Percentiles rank a stretch among this genome's conserved stretches.
phyloP scores from a whole-genome alignment of 192 early-diverging fungal species.

The Dispira parvispora region DNA sequence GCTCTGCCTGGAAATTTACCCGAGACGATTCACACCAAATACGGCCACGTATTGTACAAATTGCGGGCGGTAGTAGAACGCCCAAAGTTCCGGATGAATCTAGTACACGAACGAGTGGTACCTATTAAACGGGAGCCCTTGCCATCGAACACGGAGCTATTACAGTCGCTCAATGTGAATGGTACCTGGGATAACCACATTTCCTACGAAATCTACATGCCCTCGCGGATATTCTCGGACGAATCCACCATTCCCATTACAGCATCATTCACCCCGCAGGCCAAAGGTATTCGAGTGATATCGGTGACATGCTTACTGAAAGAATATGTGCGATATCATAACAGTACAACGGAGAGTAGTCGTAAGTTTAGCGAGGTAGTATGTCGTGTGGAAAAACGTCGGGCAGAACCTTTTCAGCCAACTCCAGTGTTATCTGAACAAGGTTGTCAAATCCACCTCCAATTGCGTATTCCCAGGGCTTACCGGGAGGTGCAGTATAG shows the following conservation, averaged over 20 bases:
- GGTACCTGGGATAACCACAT: conserved; percentile 35
- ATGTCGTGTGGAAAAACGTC: conserved; percentile 23
- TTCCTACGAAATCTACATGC: conserved; percentile 34
- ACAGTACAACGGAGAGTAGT: conserved; percentile 12
- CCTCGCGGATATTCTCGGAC: conserved; percentile 31
- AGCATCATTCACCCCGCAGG: conserved; percentile 25
- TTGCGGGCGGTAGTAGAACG: conserved; percentile 35
- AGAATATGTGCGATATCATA: conserved; percentile 32
- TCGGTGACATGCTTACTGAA: conserved; percentile 30
- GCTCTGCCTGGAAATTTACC: conserved; percentile 35
- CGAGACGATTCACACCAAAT: conserved; percentile 31
- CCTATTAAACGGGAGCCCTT: conserved; percentile 28
- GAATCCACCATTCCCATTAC: conserved; percentile 30
- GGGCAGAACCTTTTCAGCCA: conserved; percentile 12
- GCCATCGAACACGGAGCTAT: conserved; percentile 26
- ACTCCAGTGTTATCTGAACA: conserved; percentile 18
- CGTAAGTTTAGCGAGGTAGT: conserved; percentile 18
- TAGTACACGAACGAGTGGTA: conserved; percentile 15
- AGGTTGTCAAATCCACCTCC: conserved; percentile 18
- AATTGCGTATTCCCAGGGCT: conserved; percentile 18
- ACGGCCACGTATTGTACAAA: conserved; percentile 28
- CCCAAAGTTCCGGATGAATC: conserved; percentile 31
- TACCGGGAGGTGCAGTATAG: conserved; percentile 24
- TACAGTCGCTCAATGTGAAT: conserved; percentile 28
- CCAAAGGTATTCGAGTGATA: conserved; percentile 23